These are phyloP conservation scores for Fusarium pseudoanthophilum DNA, from an alignment of 2,329 filamentous ascomycete genomes.

Conservation along the genomic window DNA sequence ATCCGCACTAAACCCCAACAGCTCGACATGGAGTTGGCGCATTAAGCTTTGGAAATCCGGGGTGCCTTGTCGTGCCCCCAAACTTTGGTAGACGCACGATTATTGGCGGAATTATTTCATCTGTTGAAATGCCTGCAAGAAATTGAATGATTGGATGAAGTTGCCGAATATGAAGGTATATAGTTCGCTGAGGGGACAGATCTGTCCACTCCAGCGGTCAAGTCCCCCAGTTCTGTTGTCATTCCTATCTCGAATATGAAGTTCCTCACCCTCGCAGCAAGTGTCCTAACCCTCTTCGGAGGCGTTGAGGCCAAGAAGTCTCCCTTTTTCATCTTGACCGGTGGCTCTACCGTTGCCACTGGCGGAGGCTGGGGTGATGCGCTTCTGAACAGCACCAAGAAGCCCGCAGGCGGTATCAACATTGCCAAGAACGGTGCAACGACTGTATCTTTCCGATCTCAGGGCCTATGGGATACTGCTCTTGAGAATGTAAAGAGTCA, in stretches of 20 bases:
- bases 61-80: neutral
- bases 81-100: rapidly evolving
- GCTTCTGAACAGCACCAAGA: slow-evolving; percentile 1
- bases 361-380: slow-evolving; percentile 15
- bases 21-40: neutral
- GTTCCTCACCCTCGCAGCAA: neutral
- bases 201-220: too few species aligned
- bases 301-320: neutral
- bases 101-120: neutral
- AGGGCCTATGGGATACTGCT: slow-evolving; percentile 7
- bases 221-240: neutral
- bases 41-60: neutral
- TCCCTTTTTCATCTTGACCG: slow-evolving; percentile 9
- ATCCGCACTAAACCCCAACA: neutral
- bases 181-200: neutral
- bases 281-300: neutral
- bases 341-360: slow-evolving; percentile 13
- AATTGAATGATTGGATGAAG: rapidly evolving
- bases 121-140: neutral
- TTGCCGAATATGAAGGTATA: neutral
- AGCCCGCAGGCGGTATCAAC: neutral
- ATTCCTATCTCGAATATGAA: too few species aligned
- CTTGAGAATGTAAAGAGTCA: neutral
- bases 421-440: slow-evolving; percentile 19
- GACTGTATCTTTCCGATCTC: slow-evolving; percentile 6